Percentiles rank a stretch among this genome's conserved stretches.
Evolutionary conservation across 2,329 filamentous ascomycete genomes (phyloP).

Genomic region (Fusarium palustre): DNA sequence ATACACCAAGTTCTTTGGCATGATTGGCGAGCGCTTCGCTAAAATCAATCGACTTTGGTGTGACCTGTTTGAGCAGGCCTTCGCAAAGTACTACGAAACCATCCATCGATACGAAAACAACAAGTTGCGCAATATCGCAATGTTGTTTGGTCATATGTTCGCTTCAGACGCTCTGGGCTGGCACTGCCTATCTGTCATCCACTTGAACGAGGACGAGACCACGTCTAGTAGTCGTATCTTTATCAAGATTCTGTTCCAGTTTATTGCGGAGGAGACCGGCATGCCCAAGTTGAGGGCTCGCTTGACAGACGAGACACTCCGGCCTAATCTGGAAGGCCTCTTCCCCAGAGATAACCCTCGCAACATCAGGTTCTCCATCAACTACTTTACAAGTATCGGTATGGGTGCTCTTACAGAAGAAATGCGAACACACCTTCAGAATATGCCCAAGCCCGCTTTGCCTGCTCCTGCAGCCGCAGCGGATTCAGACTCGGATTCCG

Average conservation of each 20-base stretch:
- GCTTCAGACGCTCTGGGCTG: conserved; percentile 90
- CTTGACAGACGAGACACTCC: conserved; percentile 81
- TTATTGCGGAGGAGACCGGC: conserved; percentile 87
- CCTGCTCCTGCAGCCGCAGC: conserved; percentile 70
- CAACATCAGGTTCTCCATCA: conserved; percentile 96
- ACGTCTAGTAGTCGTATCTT: conserved; percentile 97
- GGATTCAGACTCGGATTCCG: conserved; percentile 76
- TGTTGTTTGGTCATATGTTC: conserved; percentile 93
- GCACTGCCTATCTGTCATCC: conserved; percentile 87
- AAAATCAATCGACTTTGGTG: conserved; percentile 97
- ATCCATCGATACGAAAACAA: conserved; percentile 98
- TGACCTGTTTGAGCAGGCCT: conserved; percentile 90
- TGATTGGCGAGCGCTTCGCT: conserved; percentile 93
- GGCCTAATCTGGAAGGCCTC: conserved; percentile 82
- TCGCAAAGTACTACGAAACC: conserved; percentile 94
- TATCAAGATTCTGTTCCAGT: conserved; percentile 97
- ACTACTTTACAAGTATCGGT: conserved; percentile 98
- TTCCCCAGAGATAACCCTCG: conserved; percentile 91
- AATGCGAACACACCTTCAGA: conserved; percentile 91
- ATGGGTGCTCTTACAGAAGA: conserved; percentile 95
- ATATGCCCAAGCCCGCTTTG: conserved; percentile 84
- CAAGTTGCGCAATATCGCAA: conserved; percentile 90
- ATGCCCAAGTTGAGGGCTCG: conserved; percentile 82
- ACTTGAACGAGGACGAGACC: conserved; percentile 95
- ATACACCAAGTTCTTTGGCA: conserved; percentile 96